A percentile compares a stretch with the other conserved stretches of the same genome.
These are phyloP conservation scores for Xylariaceae sp. DNA, from an alignment of 2,329 filamentous ascomycete species.

Conservation along the genomic window DNA sequence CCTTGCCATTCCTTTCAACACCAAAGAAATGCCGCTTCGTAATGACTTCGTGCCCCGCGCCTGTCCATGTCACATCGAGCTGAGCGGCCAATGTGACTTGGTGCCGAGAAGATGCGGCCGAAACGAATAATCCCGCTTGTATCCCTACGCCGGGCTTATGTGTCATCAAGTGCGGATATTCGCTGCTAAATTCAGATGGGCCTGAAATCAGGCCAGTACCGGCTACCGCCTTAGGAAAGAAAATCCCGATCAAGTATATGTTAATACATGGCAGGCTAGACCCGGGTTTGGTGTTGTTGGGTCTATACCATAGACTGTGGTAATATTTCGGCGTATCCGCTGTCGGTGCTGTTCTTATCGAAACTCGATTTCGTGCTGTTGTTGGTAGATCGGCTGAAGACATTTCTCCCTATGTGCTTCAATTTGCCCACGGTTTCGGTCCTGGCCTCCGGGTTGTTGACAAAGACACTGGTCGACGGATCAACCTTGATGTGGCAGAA, in stretches of 20 bases:
- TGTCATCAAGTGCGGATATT: slow-evolving; percentile 21
- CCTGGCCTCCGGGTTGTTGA: slow-evolving; percentile 35
- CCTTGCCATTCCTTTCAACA: slow-evolving; percentile 18
- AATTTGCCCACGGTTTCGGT: slow-evolving; percentile 43
- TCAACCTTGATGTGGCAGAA: slow-evolving; percentile 79
- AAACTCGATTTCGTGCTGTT: slow-evolving; percentile 44
- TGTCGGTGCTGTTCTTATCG: slow-evolving; percentile 40
- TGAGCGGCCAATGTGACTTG: neutral
- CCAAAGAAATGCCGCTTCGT: slow-evolving; percentile 16
- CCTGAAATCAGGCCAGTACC: slow-evolving; percentile 11
- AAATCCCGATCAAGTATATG: slow-evolving; percentile 12
- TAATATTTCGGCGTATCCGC: slow-evolving; percentile 22
- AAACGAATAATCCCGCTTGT: slow-evolving; percentile 13
- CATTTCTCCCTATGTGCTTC: slow-evolving; percentile 48
- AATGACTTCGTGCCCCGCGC: neutral
- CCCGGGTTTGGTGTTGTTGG: slow-evolving; percentile 9
- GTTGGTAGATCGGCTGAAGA: slow-evolving; percentile 46
- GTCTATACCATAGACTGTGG: slow-evolving; percentile 10
- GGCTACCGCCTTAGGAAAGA: neutral
- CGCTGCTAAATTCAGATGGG: slow-evolving; percentile 9
- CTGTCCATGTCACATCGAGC: neutral
- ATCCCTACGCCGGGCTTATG: slow-evolving; percentile 17
- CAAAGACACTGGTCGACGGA: slow-evolving; percentile 48
- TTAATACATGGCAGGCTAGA: slow-evolving; percentile 16
- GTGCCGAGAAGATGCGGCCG: slow-evolving; percentile 1